These are phyloP conservation scores for Multifurca ochricompacta DNA, from an alignment of 768 basidiomycete genomes.

Conservation along the genomic window DNA sequence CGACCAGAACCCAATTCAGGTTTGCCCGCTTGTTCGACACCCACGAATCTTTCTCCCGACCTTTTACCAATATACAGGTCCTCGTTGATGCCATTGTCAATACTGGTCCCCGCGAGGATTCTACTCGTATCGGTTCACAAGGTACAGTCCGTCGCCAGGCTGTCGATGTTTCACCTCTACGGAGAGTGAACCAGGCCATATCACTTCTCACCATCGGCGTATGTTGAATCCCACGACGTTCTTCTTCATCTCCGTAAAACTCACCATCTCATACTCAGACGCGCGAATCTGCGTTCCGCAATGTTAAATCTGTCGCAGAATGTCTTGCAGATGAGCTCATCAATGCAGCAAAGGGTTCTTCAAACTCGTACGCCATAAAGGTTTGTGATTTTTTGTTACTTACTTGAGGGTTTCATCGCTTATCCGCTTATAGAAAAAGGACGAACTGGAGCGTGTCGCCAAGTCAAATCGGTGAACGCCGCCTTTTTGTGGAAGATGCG, in stretches of 20 bases:
- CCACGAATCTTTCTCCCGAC: not conserved
- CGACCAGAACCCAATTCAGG: slow-evolving; percentile 99
- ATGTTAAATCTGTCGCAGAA: slow-evolving; percentile 98
- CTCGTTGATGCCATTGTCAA: slow-evolving; percentile 98
- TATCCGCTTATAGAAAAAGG: slow-evolving; percentile 85
- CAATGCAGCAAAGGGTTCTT: slow-evolving; percentile 99
- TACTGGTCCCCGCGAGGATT: slow-evolving; percentile 99
- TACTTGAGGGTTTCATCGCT: not conserved
- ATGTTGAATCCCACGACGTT: slow-evolving; percentile 30
- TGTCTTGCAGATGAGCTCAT: slow-evolving; percentile 99
- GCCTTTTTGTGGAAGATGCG: slow-evolving; percentile 2
- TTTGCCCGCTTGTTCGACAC: slow-evolving; percentile 30
- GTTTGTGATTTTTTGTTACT: slow-evolving; percentile 30
- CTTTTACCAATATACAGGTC: slow-evolving; percentile 40
- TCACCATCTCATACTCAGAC: slow-evolving; percentile 50
- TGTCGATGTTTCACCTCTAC: slow-evolving; percentile 97
- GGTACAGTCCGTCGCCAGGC: slow-evolving; percentile 99
- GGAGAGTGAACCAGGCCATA: slow-evolving; percentile 96
- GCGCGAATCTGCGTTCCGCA: slow-evolving; percentile 99
- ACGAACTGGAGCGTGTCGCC: slow-evolving; percentile 99
- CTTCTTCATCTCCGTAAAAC: not conserved
- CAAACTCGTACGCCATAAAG: slow-evolving; percentile 99
- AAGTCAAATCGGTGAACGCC: slow-evolving; percentile 95
- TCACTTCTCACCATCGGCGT: slow-evolving; percentile 94
- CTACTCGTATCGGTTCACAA: slow-evolving; percentile 98